Conservation (phyloP, 2,329 filamentous ascomycete genomes). For the Calycina marina region DNA sequence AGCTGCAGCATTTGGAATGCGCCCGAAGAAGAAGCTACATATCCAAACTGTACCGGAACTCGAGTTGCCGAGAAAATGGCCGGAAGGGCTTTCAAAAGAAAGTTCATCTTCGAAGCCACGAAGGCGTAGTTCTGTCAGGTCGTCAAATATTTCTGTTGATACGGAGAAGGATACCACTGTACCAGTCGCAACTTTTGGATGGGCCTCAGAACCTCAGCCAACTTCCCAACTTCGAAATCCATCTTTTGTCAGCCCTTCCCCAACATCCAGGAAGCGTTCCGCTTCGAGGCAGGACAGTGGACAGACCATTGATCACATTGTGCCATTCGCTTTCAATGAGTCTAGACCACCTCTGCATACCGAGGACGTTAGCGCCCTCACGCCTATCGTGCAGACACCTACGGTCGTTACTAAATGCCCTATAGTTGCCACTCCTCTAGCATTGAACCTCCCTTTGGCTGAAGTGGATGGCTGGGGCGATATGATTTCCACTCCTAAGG, state of each 20-base stretch:
- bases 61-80: constrained; percentile 18
- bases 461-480: constrained; percentile 26
- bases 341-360: too few relatives aligned
- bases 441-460: constrained; percentile 7
- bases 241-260: neutral
- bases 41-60: constrained; percentile 1
- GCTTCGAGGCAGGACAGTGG: neutral
- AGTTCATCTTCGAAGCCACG: constrained; percentile 10
- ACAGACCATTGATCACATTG: too few relatives aligned
- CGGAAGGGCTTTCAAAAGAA: constrained; percentile 13
- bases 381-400: neutral
- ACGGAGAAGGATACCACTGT: constrained; percentile 2
- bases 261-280: neutral
- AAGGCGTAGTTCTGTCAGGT: constrained; percentile 11
- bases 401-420: neutral
- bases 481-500: constrained; percentile 23
- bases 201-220: constrained; percentile 6
- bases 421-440: neutral
- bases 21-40: constrained; percentile 8
- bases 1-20: constrained; percentile 13
- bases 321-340: too few relatives aligned
- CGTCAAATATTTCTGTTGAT: constrained; percentile 4
- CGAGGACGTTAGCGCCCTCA: neutral
- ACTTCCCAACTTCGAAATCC: neutral
- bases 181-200: constrained; percentile 14